Conservation (phyloP, 306 rosid genomes). For the Prunus mira region DNA sequence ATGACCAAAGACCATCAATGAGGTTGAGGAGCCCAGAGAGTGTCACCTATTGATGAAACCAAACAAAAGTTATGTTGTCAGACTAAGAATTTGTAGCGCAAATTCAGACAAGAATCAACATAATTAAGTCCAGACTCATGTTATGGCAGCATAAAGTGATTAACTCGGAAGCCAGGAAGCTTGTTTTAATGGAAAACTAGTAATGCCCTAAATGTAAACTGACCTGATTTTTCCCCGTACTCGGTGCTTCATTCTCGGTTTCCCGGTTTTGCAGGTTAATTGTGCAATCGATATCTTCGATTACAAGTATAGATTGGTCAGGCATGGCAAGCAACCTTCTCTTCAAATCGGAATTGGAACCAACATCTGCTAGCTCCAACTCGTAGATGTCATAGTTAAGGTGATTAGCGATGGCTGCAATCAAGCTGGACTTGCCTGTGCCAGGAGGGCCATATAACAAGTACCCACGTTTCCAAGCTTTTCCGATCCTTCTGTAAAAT, state of each 20-base stretch:
- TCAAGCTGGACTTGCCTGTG: constrained; percentile 38
- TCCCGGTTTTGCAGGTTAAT: not conserved
- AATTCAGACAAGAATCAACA: too few relatives aligned
- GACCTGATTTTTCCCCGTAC: not conserved
- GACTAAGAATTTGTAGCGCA: too few relatives aligned
- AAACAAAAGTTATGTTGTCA: not conserved
- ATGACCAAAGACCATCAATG: constrained; percentile 38
- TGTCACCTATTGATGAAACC: constrained; percentile 24
- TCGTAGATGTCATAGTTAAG: constrained; percentile 32
- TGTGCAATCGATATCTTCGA: not conserved
- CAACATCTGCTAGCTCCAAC: constrained; percentile 27
- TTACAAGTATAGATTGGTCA: not conserved
- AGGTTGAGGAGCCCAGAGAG: constrained; percentile 31
- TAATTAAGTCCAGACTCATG: too few relatives aligned
- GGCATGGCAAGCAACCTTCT: not conserved
- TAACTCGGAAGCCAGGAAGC: too few relatives aligned
- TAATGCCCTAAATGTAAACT: too few relatives aligned
- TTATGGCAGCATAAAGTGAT: too few relatives aligned
- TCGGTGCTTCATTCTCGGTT: not conserved
- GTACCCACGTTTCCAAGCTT: constrained; percentile 42
- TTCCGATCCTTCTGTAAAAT: constrained; percentile 35
- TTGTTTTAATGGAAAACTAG: too few relatives aligned
- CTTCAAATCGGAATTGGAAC: constrained; percentile 26
- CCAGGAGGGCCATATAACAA: constrained; percentile 38
- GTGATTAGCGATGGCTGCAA: constrained; percentile 38